Evolutionary conservation across 495 filamentous ascomycete species (phyloP).

Genomic region (Aspergillus ostianus): DNA sequence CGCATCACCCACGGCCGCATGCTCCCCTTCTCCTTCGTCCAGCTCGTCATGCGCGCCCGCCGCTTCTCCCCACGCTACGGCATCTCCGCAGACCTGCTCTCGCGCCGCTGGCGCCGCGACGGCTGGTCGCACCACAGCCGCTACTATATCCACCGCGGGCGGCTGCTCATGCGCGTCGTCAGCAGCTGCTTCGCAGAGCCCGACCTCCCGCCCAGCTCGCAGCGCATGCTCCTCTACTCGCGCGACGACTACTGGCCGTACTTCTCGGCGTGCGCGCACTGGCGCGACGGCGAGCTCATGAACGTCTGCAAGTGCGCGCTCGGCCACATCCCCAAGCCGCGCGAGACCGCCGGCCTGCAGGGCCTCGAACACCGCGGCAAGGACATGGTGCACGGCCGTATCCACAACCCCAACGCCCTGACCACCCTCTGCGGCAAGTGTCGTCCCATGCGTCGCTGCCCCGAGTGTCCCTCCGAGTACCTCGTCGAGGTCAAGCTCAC

Average conservation of each 20-base stretch:
- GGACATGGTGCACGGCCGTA: constrained; percentile 31
- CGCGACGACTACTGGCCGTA: constrained; percentile 59
- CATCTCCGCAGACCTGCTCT: constrained; percentile 38
- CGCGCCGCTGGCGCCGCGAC: constrained; percentile 49
- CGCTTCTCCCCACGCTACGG: constrained; percentile 45
- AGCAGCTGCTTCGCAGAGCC: constrained; percentile 44
- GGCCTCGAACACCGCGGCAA: constrained; percentile 40
- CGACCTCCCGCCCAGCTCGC: constrained; percentile 39
- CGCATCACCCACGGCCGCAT: constrained; percentile 52
- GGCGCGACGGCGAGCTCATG: constrained; percentile 59
- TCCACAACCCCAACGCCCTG: constrained; percentile 45
- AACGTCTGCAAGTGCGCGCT: constrained; percentile 57
- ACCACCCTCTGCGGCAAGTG: constrained; percentile 51
- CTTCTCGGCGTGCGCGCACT: constrained; percentile 59
- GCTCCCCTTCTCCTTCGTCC: constrained; percentile 54
- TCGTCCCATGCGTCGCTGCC: constrained; percentile 55
- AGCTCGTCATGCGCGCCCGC: constrained; percentile 46
- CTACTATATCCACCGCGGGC: constrained; percentile 50
- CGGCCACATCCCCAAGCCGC: constrained; percentile 49
- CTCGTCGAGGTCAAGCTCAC: constrained; percentile 54
- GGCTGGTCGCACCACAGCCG: constrained; percentile 50
- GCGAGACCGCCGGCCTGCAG: constrained; percentile 38
- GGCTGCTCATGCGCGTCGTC: constrained; percentile 52
- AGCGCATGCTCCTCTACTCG: constrained; percentile 54
- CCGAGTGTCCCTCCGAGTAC: constrained; percentile 60